Conservation (phyloP, 768 basidiomycete genomes). For the Macrolepiota fuliginosa region DNA sequence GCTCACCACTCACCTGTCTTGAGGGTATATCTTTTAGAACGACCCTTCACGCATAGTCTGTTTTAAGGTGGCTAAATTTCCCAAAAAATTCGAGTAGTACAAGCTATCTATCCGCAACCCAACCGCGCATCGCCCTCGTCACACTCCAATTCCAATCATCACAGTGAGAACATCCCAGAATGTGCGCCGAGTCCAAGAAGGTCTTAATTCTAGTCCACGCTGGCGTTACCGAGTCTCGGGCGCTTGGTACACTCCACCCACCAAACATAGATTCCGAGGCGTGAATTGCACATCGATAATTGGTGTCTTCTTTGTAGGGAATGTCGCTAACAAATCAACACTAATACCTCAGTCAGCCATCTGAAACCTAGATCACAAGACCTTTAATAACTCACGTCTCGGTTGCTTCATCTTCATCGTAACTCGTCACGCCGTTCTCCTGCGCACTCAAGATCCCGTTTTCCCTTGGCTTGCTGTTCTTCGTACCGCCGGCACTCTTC, state of each 20-base stretch:
- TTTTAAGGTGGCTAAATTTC: not conserved
- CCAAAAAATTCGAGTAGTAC: not conserved
- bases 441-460: slow-evolving; percentile 35
- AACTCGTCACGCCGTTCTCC: slow-evolving; percentile 24
- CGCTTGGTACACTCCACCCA: slow-evolving; percentile 72
- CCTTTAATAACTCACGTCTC: slow-evolving; percentile 62
- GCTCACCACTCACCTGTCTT: not conserved
- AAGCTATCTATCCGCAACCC: not conserved
- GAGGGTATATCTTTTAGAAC: not conserved
- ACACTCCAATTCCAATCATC: not conserved
- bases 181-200: slow-evolving; percentile 4
- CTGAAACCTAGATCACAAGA: not conserved
- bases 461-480: slow-evolving; percentile 49
- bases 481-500: slow-evolving; percentile 67
- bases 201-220: not conserved
- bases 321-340: slow-evolving; percentile 82
- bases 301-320: slow-evolving; percentile 95
- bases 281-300: slow-evolving; percentile 93
- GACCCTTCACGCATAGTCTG: not conserved
- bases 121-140: not conserved
- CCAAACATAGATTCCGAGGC: slow-evolving; percentile 88
- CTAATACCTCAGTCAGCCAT: slow-evolving; percentile 36
- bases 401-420: slow-evolving; percentile 52
- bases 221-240: slow-evolving; percentile 41
- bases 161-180: not conserved